Evolutionary conservation across 163 green algal genomes (phyloP).

Genomic region (Dunaliella salina): DNA sequence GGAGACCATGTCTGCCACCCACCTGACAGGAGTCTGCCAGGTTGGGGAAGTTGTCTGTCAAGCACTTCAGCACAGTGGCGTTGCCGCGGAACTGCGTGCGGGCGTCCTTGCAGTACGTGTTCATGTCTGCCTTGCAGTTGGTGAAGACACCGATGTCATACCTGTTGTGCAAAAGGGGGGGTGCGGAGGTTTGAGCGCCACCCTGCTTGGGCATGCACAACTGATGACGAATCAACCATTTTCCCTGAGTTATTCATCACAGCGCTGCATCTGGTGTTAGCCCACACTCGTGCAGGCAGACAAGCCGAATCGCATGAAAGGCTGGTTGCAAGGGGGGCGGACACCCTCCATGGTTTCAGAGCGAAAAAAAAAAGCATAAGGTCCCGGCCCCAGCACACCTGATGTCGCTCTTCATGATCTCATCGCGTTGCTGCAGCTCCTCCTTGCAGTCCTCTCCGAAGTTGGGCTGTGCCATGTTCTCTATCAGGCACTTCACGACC

Average conservation of each 20-base stretch:
- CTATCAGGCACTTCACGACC: conserved; percentile 68
- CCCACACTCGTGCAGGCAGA: no score
- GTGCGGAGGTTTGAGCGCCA: no score
- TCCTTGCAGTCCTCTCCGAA: conserved; percentile 63
- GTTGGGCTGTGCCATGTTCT: conserved; percentile 63
- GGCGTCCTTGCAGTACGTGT: conserved; percentile 53
- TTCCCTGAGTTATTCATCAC: no score
- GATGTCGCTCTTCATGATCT: conserved; percentile 55
- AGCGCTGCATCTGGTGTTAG: no score
- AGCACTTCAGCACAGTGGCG: conserved; percentile 71
- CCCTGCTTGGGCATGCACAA: no score
- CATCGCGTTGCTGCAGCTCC: conserved; percentile 58
- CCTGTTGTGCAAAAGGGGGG: background rate
- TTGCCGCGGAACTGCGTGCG: conserved; percentile 61
- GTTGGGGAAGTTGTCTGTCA: conserved; percentile 42
- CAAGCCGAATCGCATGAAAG: no score
- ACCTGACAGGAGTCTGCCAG: conserved; percentile 29
- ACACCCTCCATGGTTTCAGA: no score
- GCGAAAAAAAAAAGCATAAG: no score
- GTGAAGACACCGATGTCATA: conserved; percentile 65
- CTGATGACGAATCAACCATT: no score
- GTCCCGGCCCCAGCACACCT: conserved; percentile 7
- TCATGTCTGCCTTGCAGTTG: conserved; percentile 57
- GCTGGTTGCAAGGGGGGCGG: no score
- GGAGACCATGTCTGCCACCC: background rate